These are phyloP conservation scores for Fraxinus floribunda DNA, from an alignment of 305 asterid species.

Conservation along the genomic window DNA sequence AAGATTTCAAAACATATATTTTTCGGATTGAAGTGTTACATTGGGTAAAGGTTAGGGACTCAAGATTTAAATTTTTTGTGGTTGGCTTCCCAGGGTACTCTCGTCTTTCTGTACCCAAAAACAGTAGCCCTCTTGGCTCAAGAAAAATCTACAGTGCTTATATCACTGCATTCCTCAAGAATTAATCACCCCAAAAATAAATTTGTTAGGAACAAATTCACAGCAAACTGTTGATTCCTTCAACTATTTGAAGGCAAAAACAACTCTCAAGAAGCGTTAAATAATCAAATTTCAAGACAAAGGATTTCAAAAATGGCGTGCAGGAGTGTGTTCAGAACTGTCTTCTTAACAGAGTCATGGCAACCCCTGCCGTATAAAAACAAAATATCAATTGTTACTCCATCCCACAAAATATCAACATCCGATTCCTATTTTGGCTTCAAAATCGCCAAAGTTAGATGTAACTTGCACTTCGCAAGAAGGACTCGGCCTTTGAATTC, in stretches of 20 bases:
- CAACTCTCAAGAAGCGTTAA: slow-evolving; percentile 1
- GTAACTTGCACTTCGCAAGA: slow-evolving; percentile 25
- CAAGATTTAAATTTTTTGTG: not conserved
- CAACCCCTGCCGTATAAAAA: slow-evolving; percentile 41
- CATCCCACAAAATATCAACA: slow-evolving; percentile 29
- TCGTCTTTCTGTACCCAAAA: not conserved
- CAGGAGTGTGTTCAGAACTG: slow-evolving; percentile 46
- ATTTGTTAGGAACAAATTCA: not conserved
- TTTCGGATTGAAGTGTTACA: not conserved
- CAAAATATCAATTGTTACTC: slow-evolving; percentile 25
- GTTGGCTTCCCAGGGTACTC: not conserved
- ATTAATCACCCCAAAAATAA: slow-evolving; percentile 2
- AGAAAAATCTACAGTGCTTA: slow-evolving; percentile 13
- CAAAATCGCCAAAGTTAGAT: slow-evolving; percentile 31
- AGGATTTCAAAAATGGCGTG: slow-evolving; percentile 51
- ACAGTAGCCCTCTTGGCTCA: not conserved
- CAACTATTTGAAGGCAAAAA: not conserved
- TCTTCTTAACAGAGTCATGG: slow-evolving; percentile 58
- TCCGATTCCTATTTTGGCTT: slow-evolving; percentile 41
- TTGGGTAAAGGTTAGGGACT: not conserved
- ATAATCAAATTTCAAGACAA: slow-evolving; percentile 13
- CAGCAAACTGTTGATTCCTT: not conserved
- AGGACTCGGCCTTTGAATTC: slow-evolving; percentile 36
- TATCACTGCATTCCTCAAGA: slow-evolving; percentile 1
- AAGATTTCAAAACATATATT: not conserved